A percentile compares a stretch with the other conserved stretches of the same genome.
These are phyloP conservation scores for Anthostomella pinea DNA, from an alignment of 2,329 filamentous ascomycete genomes.

Conservation along the genomic window DNA sequence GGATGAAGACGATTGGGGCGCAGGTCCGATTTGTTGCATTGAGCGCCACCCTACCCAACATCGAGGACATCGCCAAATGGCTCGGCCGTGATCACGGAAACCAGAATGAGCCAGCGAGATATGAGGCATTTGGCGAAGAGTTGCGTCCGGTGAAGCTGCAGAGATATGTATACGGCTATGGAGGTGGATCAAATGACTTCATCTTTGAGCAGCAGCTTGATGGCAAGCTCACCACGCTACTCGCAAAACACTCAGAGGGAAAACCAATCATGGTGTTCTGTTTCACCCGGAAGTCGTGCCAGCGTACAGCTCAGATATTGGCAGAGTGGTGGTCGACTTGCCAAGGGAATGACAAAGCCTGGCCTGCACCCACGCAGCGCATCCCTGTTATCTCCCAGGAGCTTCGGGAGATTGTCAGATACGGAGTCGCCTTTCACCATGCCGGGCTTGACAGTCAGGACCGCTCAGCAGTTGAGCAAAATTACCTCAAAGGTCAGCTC, in stretches of 20 bases:
- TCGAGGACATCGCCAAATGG: conserved; percentile 76
- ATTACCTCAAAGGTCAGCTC: conserved; percentile 68
- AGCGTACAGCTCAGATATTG: conserved; percentile 64
- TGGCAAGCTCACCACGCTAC: conserved; percentile 61
- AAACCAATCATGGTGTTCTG: conserved; percentile 87
- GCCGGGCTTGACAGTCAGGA: conserved; percentile 68
- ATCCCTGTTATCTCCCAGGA: conserved; percentile 57
- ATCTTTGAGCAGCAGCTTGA: conserved; percentile 71
- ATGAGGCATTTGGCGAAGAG: conserved; percentile 73
- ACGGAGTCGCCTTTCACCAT: conserved; percentile 79
- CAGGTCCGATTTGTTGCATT: conserved; percentile 77
- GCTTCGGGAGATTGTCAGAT: conserved; percentile 47
- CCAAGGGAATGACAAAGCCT: conserved; percentile 52
- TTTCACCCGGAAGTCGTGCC: conserved; percentile 69
- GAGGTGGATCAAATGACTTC: conserved; percentile 65
- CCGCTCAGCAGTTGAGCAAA: conserved; percentile 62
- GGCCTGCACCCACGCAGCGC: conserved; percentile 55
- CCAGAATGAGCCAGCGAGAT: conserved; percentile 59
- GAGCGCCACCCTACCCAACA: conserved; percentile 82
- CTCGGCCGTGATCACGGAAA: conserved; percentile 63
- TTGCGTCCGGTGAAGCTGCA: conserved; percentile 75
- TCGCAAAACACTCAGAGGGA: conserved; percentile 61
- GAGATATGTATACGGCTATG: conserved; percentile 74
- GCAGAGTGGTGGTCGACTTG: conserved; percentile 62
- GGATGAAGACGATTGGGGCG: conserved; percentile 78